Percentiles rank a stretch among this genome's conserved stretches.
These are phyloP conservation scores for Phytopythium kandeliae DNA, from an alignment of 352 stramenopile genomes.

Conservation along the genomic window DNA sequence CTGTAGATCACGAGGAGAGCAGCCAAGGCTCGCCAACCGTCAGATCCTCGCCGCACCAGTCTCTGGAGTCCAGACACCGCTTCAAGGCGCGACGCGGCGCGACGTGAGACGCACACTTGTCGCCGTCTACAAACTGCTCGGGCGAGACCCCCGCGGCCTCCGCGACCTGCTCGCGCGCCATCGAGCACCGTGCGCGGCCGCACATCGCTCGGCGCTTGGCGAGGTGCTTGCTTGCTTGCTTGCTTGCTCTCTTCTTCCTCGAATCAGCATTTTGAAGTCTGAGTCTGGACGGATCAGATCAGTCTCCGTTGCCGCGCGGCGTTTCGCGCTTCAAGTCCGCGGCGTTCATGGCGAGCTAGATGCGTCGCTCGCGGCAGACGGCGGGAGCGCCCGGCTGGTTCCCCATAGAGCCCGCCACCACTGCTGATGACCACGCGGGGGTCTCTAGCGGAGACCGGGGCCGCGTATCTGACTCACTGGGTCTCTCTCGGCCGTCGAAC, in stretches of 20 bases:
- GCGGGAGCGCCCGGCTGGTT: slow-evolving; percentile 2
- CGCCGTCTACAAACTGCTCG: slow-evolving; percentile 51
- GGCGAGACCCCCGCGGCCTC: slow-evolving; percentile 33
- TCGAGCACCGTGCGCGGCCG: slow-evolving; percentile 54
- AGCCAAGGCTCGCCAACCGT: background rate
- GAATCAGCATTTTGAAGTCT: background rate
- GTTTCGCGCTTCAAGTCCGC: background rate
- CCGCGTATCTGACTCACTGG: slow-evolving; percentile 16
- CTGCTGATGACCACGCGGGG: background rate
- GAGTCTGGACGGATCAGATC: background rate
- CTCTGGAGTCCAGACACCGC: background rate
- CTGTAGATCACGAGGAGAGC: slow-evolving; percentile 23
- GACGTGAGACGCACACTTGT: slow-evolving; percentile 58
- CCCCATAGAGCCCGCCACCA: slow-evolving; percentile 6
- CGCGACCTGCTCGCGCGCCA: slow-evolving; percentile 47
- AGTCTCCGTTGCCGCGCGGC: no score
- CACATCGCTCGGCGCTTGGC: slow-evolving; percentile 70
- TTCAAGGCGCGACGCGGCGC: background rate
- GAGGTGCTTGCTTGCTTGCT: no score
- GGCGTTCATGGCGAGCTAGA: background rate
- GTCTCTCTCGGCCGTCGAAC: slow-evolving; percentile 23
- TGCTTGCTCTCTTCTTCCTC: no score
- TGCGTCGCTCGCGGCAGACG: background rate
- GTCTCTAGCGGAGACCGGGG: background rate
- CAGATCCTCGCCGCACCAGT: background rate